Base-by-base conservation (phyloP, 78 protist species). In the Protostelium mycophagum region DNA sequence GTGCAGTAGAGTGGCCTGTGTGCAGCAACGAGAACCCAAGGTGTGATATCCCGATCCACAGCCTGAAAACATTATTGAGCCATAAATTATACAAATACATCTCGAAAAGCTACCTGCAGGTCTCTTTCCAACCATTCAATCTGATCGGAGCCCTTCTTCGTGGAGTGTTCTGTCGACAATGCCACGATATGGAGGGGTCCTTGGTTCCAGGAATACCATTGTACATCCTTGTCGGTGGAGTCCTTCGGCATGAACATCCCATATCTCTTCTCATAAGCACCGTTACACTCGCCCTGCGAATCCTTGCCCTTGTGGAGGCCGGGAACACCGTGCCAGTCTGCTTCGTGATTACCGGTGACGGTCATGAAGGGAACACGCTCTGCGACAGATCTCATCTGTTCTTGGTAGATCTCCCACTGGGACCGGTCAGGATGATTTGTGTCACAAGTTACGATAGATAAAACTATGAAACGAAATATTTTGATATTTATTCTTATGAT, bases 181-280 rank as follows among this genome's bases (percentile, higher is more conserved):
- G 86, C 88, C 31, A 91, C 63, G 92, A 91, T 88, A 63, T 93
- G 96, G 38, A 91, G 84, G 28, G 96, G 93, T 0, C 96, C 96
- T 35, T 87, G 39, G 0, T 93, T 83, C 28, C 88, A 90, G 1
- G 91, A 88, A 88, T 38, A 93, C 94, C 93, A 93, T 16, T 51
- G 73, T 51, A 51, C 73, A 51, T 16, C 16, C 73, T 51, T 16
- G 5, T 51, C 73, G 31, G 31, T 51, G 31, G 73, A 25, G 5
- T 51, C 31, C 73, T 51, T 51, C 73, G 73, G 73, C 73, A 51
- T 51, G 73, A 51, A 51, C 31, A 16, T 51, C 31, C 73, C 73
- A 16, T 51, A 51, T 51, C 73, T 51, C 73, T 51, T 51, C 16
- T 51, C 73, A 16, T 51, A 51, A 5, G 73, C 73, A 25, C 73